phyloP scores from a whole-genome alignment of 805 yeast genomes.

The Phaffomyces opuntiae region DNA sequence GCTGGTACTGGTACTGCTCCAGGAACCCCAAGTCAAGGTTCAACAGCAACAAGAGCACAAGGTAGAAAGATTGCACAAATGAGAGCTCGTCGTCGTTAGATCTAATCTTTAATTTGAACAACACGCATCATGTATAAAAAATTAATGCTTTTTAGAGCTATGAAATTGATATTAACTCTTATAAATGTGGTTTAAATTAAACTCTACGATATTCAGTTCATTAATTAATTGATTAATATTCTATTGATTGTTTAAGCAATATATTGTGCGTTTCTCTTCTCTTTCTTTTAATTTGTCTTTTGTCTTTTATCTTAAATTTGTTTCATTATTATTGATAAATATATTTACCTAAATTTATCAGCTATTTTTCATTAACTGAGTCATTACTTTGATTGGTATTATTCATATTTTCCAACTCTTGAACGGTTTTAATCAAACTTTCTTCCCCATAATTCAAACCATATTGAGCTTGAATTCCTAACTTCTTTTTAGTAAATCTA shows the following conservation, averaged over 20 bases:
- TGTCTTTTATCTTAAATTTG: background rate
- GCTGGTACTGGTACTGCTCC: slow-evolving; percentile 9
- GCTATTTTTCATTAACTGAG: too few relatives aligned
- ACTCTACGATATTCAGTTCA: too few relatives aligned
- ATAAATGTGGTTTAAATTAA: too few relatives aligned
- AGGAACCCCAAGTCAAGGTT: slow-evolving; percentile 14
- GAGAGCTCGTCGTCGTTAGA: slow-evolving; percentile 22
- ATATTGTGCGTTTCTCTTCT: background rate
- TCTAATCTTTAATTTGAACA: background rate
- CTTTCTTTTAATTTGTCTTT: background rate
- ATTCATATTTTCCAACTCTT: slow-evolving; percentile 29
- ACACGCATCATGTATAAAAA: background rate
- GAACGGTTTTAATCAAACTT: slow-evolving; percentile 49
- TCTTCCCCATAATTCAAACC: slow-evolving; percentile 65
- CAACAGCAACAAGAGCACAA: slow-evolving; percentile 7
- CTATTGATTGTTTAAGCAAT: too few relatives aligned
- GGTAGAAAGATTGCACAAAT: slow-evolving; percentile 23
- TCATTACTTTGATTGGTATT: background rate
- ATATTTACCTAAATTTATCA: too few relatives aligned
- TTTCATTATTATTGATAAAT: too few relatives aligned
- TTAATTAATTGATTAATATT: too few relatives aligned
- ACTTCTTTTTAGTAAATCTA: slow-evolving; percentile 44
- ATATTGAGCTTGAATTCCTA: slow-evolving; percentile 36
- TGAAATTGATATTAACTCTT: too few relatives aligned
- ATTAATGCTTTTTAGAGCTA: too few relatives aligned